phyloP scores from a whole-genome alignment of 345 rosid species.

The Eucalyptus guilfoylei region DNA sequence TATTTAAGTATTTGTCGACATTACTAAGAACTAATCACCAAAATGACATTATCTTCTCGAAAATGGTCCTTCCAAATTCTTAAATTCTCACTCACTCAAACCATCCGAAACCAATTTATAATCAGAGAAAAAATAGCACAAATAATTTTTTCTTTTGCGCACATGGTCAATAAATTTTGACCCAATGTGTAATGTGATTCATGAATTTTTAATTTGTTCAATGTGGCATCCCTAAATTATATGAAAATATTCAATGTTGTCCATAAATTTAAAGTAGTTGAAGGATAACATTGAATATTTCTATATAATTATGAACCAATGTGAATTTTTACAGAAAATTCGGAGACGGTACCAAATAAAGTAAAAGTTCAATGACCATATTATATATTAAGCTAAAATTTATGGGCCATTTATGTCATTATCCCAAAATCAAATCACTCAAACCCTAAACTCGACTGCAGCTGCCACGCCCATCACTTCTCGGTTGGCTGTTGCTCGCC shows the following conservation, averaged over 20 bases:
- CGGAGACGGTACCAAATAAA: fast-evolving
- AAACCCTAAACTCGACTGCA: background rate
- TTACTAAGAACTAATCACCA: background rate
- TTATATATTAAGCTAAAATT: too few species aligned
- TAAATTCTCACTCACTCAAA: background rate
- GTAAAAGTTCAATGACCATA: too few species aligned
- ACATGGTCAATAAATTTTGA: too few species aligned
- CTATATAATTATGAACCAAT: fast-evolving
- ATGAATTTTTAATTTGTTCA: too few species aligned
- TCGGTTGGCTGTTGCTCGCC: background rate
- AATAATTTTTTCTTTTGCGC: too few species aligned
- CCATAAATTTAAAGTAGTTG: too few species aligned
- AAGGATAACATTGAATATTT: too few species aligned
- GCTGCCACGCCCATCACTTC: background rate
- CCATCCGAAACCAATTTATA: background rate
- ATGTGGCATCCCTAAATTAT: too few species aligned
- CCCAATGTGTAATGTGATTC: too few species aligned
- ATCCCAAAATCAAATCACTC: background rate
- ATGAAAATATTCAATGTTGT: too few species aligned
- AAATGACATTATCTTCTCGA: background rate
- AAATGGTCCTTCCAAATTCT: background rate
- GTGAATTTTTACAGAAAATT: too few species aligned
- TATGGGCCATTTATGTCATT: too few species aligned
- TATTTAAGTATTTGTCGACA: background rate
- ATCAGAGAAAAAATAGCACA: background rate